phyloP scores from a whole-genome alignment of 805 yeast genomes.

The Yarrowia bubula region DNA sequence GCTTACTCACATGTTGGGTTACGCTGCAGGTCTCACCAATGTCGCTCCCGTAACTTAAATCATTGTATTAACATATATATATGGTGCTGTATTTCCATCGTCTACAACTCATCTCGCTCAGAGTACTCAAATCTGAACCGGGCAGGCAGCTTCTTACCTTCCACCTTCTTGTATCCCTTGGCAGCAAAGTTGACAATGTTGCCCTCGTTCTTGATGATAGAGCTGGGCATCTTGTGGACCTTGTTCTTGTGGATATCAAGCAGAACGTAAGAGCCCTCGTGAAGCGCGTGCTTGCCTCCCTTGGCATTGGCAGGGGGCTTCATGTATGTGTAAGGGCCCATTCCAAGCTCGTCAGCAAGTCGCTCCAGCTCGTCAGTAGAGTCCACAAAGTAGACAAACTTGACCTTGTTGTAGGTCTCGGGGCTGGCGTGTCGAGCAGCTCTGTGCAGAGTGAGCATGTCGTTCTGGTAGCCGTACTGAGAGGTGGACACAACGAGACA shows the following conservation, averaged over 20 bases:
- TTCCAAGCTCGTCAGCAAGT: slow-evolving; percentile 1
- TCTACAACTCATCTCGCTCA: slow-evolving; percentile 5
- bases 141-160: slow-evolving; percentile 9
- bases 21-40: not conserved
- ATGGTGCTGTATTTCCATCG: not conserved
- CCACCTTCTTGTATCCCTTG: slow-evolving; percentile 26
- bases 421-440: slow-evolving; percentile 11
- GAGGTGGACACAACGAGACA: slow-evolving; percentile 16
- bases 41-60: too few relatives aligned
- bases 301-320: not conserved
- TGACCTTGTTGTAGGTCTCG: slow-evolving; percentile 17
- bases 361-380: slow-evolving; percentile 16
- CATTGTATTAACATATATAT: not conserved
- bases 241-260: slow-evolving; percentile 17
- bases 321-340: slow-evolving; percentile 19
- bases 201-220: slow-evolving; percentile 5
- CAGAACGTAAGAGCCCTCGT: slow-evolving; percentile 8
- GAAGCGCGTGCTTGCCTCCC: slow-evolving; percentile 1
- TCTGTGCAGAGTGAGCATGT: not conserved
- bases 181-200: slow-evolving; percentile 14
- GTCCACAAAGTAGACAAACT: slow-evolving; percentile 15
- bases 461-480: slow-evolving; percentile 11
- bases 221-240: slow-evolving; percentile 13
- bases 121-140: slow-evolving; percentile 12
- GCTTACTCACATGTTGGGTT: not conserved